Evolutionary conservation across 2,329 filamentous ascomycete species (phyloP).

Genomic region (Coniella lustricola): DNA sequence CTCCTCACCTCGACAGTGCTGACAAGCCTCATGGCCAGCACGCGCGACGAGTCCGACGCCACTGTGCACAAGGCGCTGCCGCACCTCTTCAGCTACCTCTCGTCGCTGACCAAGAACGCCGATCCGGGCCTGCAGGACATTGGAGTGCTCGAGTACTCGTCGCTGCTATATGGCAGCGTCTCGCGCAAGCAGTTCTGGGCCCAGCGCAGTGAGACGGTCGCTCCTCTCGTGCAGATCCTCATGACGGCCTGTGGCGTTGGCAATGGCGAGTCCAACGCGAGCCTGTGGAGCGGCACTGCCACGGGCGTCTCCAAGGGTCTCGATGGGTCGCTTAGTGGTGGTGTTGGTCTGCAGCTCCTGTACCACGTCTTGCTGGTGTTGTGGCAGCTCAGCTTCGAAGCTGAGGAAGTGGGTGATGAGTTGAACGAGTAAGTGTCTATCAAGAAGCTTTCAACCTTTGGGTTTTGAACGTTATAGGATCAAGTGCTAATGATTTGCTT

Average conservation of each 20-base stretch:
- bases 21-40: constrained; percentile 65
- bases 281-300: constrained; percentile 50
- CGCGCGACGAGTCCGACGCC: constrained; percentile 55
- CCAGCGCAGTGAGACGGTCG: constrained; percentile 76
- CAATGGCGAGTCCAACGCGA: constrained; percentile 56
- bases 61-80: constrained; percentile 68
- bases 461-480: background rate
- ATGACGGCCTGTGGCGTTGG: constrained; percentile 66
- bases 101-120: constrained; percentile 72
- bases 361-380: constrained; percentile 91
- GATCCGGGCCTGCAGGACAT: constrained; percentile 93
- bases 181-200: constrained; percentile 85
- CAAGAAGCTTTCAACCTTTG: background rate
- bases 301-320: constrained; percentile 48
- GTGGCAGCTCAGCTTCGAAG: constrained; percentile 97
- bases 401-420: constrained; percentile 62
- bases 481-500: constrained; percentile 21
- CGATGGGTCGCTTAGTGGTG: constrained; percentile 62
- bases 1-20: constrained; percentile 85
- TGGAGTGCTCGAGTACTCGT: constrained; percentile 84
- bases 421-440: constrained; percentile 69
- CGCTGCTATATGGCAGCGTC: constrained; percentile 67
- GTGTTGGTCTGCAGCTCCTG: constrained; percentile 83
- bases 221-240: constrained; percentile 76
- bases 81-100: constrained; percentile 78